Base-by-base conservation (phyloP, 2,329 filamentous ascomycete genomes). In the Fusarium hainanense region DNA sequence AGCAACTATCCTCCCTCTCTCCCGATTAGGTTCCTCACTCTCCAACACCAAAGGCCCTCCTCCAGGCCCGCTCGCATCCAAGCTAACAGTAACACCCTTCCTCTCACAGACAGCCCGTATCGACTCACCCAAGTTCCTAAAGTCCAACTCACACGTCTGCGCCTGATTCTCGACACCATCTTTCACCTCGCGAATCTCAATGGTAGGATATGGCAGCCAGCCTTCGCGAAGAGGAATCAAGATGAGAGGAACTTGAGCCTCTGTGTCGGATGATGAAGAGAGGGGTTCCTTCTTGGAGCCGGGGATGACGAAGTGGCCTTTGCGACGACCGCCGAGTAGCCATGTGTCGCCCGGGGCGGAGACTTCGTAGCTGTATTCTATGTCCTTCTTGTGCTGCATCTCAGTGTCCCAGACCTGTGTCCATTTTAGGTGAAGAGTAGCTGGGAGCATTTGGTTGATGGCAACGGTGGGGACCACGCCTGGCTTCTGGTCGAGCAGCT, bases 281-380 rank as follows among this genome's bases (percentile, higher is more conserved):
- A 79, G 77, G 21, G 79, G 66, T 61, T 85, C 82, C 27, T 82
- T 80, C 12, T 74, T 72, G 14, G 76, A 76, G 5, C 74, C 71
- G 0, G 87, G 85, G 30, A 90, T 88, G 9, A 86, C 86, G 74
- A 97, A 97, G 75, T 93, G 92, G 0, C 91, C 92, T 69, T 93
- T 92, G 50, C 92, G 87, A 44, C 91, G 89, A 0, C 94, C 95
- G 23, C 93, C 94, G 5, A 98, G 83, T 3, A 98, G 87, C 95
- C 95, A 98, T 0, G 88, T 85, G 41, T 95, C 93, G 3, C 87
- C 82, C 18, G 90, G 88, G 1, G 91, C 90, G 16, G 89, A 88
- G 23, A 98, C 85, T 71, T 97, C 94, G 79, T 96, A 97, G 70
- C 90, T 89, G 75, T 97, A 97, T 67, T 94, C 89, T 3, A 94